Evolutionary conservation across 306 rosid genomes (phyloP).

Genomic region (Corylus heterophylla): DNA sequence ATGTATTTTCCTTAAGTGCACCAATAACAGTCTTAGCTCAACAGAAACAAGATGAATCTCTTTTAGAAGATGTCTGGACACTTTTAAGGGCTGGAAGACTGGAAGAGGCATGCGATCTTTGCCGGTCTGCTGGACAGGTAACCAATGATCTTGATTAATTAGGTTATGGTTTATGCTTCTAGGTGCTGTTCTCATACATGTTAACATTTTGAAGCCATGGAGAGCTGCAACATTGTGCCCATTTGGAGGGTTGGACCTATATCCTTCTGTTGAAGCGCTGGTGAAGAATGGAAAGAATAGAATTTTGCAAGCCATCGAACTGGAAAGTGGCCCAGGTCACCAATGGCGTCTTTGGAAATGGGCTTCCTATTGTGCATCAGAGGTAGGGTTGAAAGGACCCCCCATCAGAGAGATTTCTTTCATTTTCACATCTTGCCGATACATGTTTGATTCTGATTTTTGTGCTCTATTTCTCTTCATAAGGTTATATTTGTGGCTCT

Average conservation of each 20-base stretch:
- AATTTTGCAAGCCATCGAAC: conserved; percentile 91
- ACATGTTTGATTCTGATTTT: conserved; percentile 19
- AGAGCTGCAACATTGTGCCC: conserved; percentile 90
- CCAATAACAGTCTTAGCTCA: conserved; percentile 12
- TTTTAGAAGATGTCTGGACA: conserved; percentile 94
- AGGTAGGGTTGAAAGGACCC: conserved; percentile 51
- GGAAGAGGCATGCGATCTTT: conserved; percentile 88
- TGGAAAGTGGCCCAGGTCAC: conserved; percentile 92
- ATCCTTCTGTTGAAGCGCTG: conserved; percentile 86
- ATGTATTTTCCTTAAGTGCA: conserved; percentile 1
- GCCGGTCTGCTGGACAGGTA: conserved; percentile 98
- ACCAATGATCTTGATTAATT: conserved; percentile 27
- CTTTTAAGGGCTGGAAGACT: conserved; percentile 95
- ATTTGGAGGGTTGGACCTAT: conserved; percentile 76
- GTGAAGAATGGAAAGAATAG: conserved; percentile 77
- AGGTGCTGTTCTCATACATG: conserved; percentile 30
- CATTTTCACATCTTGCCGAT: not conserved
- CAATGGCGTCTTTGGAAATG: conserved; percentile 99
- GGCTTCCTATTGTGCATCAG: conserved; percentile 96
- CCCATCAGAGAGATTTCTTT: not conserved
- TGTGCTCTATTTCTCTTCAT: conserved; percentile 16
- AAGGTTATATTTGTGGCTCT: conserved; percentile 13
- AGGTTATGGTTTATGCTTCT: conserved; percentile 26
- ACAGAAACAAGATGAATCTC: conserved; percentile 98
- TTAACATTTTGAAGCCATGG: conserved; percentile 69